Conservation (phyloP, 495 filamentous ascomycete genomes). For the Podospora comata region DNA sequence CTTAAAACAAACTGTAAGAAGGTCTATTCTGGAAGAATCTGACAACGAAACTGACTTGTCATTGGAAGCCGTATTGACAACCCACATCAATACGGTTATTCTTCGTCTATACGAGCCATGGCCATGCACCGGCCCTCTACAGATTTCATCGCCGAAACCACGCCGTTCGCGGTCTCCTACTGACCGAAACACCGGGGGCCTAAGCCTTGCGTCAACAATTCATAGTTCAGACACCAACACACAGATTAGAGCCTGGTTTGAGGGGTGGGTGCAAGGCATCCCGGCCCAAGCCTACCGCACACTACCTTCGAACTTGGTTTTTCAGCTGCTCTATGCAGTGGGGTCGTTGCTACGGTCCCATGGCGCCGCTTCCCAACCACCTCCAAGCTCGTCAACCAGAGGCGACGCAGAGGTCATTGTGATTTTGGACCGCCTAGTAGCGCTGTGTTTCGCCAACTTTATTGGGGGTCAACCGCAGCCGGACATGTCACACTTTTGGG, state of each 20-base stretch:
- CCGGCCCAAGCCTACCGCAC: conserved; percentile 38
- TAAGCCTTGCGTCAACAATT: neutral
- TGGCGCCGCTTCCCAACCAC: neutral
- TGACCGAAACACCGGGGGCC: conserved; percentile 1
- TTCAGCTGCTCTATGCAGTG: conserved; percentile 41
- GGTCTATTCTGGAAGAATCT: neutral
- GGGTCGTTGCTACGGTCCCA: conserved; percentile 32
- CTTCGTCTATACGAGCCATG: conserved; percentile 12
- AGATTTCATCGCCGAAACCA: conserved; percentile 25
- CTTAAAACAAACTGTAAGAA: conserved; percentile 7
- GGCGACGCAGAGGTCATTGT: neutral
- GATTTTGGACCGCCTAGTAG: conserved; percentile 8
- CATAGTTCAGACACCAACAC: conserved; percentile 19
- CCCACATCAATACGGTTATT: conserved; percentile 13
- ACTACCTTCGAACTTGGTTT: conserved; percentile 35
- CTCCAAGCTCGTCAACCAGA: neutral
- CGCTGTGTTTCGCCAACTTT: neutral
- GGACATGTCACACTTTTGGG: conserved; percentile 10
- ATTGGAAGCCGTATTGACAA: conserved; percentile 8
- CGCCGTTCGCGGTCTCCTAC: conserved; percentile 26
- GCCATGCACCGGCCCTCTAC: conserved; percentile 15
- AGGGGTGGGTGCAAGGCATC: conserved; percentile 38
- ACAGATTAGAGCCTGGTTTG: conserved; percentile 40
- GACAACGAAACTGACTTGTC: neutral
- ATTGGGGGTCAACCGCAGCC: neutral